phyloP scores from a whole-genome alignment of 73 alveolate genomes.

The Diophrys sp. region DNA sequence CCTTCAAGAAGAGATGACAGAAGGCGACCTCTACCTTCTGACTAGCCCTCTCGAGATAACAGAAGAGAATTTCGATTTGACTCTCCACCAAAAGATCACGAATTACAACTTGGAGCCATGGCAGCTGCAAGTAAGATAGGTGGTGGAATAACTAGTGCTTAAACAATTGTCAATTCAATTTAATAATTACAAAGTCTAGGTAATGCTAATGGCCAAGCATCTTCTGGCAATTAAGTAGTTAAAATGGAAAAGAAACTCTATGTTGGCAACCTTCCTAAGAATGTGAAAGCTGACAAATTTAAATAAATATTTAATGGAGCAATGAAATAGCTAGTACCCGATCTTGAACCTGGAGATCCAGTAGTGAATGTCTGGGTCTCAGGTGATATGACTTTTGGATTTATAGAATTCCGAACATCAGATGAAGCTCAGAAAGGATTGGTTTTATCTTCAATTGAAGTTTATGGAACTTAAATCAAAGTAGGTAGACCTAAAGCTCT shows the following conservation, averaged over 20 bases:
- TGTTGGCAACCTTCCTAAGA: conserved; percentile 93
- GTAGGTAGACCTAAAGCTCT: conserved; percentile 95
- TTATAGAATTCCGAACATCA: conserved; percentile 92
- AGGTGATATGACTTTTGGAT: conserved; percentile 81
- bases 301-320: conserved; percentile 85
- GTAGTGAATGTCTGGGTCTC: conserved; percentile 81
- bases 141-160: conserved; percentile 53
- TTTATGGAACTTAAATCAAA: conserved; percentile 80
- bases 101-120: conserved; percentile 35
- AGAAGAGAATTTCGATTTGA: conserved; percentile 44
- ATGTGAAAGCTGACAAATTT: conserved; percentile 73
- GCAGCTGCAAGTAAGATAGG: conserved; percentile 70
- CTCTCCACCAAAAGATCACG: conserved; percentile 70
- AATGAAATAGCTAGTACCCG: conserved; percentile 35
- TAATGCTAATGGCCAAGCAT: conserved; percentile 13
- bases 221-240: too few relatives aligned
- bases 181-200: background rate
- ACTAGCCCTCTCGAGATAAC: too few relatives aligned
- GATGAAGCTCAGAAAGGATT: conserved; percentile 95
- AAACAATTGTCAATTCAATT: conserved; percentile 36
- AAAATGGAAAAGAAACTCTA: conserved; percentile 88
- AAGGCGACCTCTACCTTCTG: too few relatives aligned
- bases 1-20: too few relatives aligned
- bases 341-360: conserved; percentile 82
- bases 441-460: conserved; percentile 80